A percentile compares a stretch with the other conserved stretches of the same genome.
Evolutionary conservation across 345 rosid genomes (phyloP).

Genomic region (Bruguiera gymnorhiza): DNA sequence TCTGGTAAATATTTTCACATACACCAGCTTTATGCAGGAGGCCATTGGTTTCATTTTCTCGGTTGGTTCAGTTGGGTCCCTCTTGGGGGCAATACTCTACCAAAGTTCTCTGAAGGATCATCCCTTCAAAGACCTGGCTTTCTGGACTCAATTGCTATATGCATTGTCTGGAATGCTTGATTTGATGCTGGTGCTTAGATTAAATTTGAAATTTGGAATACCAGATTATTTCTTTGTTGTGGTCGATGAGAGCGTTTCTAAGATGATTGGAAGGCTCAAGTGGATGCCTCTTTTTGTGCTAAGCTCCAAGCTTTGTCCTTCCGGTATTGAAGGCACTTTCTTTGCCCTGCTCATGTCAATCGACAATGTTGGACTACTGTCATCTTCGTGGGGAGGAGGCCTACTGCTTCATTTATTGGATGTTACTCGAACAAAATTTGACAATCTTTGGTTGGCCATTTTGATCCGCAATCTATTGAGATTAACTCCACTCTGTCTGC

Average conservation of each 20-base stretch:
- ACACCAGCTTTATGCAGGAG: conserved; percentile 35
- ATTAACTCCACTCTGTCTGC: conserved; percentile 47
- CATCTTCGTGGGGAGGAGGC: conserved; percentile 67
- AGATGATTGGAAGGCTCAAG: conserved; percentile 55
- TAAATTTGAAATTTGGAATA: conserved; percentile 56
- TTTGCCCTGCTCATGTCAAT: conserved; percentile 76
- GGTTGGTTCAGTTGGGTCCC: conserved; percentile 62
- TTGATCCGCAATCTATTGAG: conserved; percentile 59
- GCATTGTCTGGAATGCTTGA: conserved; percentile 67
- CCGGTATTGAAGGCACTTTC: conserved; percentile 76
- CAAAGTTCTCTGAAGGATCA: conserved; percentile 55
- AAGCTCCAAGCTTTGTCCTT: conserved; percentile 71
- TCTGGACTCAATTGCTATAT: conserved; percentile 60
- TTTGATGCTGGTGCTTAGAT: conserved; percentile 52
- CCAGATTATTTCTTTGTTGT: conserved; percentile 69
- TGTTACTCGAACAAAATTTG: conserved; percentile 57
- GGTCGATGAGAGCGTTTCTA: conserved; percentile 50
- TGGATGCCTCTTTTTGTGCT: conserved; percentile 77
- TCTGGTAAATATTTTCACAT: background rate
- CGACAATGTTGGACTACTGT: conserved; percentile 52
- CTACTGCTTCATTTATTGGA: conserved; percentile 47
- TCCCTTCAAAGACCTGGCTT: conserved; percentile 48
- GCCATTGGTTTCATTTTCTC: conserved; percentile 63
- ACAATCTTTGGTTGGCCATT: conserved; percentile 66
- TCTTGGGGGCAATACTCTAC: conserved; percentile 58